Evolutionary conservation across 495 filamentous ascomycete genomes (phyloP).

Genomic region (Podospora pseudoanserina): DNA sequence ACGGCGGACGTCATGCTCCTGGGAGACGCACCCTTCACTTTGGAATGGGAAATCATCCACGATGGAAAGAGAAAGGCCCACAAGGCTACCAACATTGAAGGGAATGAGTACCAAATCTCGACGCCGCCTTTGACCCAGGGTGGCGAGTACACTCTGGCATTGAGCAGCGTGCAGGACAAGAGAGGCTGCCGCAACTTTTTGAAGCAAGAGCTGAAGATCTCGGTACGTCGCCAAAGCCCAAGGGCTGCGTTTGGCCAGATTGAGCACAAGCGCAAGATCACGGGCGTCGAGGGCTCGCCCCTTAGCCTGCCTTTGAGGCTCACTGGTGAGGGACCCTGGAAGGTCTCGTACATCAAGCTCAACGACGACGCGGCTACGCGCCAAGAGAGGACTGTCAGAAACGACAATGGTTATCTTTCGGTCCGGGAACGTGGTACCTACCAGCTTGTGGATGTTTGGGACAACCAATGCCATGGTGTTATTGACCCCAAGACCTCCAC

Average conservation of each 20-base stretch:
- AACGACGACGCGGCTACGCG: slow-evolving; percentile 38
- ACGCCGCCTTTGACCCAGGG: slow-evolving; percentile 71
- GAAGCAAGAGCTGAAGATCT: slow-evolving; percentile 75
- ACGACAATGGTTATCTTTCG: slow-evolving; percentile 66
- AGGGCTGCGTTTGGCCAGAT: slow-evolving; percentile 77
- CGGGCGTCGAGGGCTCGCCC: slow-evolving; percentile 68
- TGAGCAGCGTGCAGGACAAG: slow-evolving; percentile 81
- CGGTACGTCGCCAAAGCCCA: slow-evolving; percentile 81
- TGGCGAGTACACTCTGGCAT: slow-evolving; percentile 79
- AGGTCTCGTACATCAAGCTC: slow-evolving; percentile 65
- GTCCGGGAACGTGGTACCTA: slow-evolving; percentile 69
- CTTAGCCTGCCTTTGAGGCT: slow-evolving; percentile 77
- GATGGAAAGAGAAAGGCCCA: slow-evolving; percentile 74
- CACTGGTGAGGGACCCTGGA: slow-evolving; percentile 80
- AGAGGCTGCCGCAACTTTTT: slow-evolving; percentile 79
- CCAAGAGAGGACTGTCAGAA: slow-evolving; percentile 39
- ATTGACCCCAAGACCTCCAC: slow-evolving; percentile 66
- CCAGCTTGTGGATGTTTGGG: slow-evolving; percentile 69
- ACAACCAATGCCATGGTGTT: slow-evolving; percentile 73
- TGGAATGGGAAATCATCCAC: slow-evolving; percentile 94
- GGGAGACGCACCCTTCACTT: slow-evolving; percentile 79
- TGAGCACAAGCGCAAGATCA: slow-evolving; percentile 67
- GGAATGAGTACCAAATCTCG: slow-evolving; percentile 59
- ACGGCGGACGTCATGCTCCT: slow-evolving; percentile 66
- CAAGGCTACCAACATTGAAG: slow-evolving; percentile 59